A percentile compares a stretch with the other conserved stretches of the same genome.
phyloP scores from a whole-genome alignment of 2,329 filamentous ascomycete species.

The Pseudogymnoascus sp. region DNA sequence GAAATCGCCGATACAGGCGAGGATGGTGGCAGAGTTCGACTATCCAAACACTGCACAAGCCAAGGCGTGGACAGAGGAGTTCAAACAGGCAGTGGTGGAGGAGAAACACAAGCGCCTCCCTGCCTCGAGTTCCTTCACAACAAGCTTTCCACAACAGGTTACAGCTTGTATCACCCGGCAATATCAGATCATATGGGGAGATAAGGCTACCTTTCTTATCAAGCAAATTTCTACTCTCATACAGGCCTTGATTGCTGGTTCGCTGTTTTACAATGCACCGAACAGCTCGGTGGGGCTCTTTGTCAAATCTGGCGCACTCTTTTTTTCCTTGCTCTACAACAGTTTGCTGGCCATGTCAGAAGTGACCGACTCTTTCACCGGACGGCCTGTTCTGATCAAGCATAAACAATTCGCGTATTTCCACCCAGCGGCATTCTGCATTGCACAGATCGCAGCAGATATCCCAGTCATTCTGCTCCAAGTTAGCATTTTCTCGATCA shows the following conservation, averaged over 20 bases:
- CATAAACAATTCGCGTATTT: constrained; percentile 51
- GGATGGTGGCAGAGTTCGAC: constrained; percentile 48
- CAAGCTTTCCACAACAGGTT: constrained; percentile 37
- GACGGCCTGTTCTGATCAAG: constrained; percentile 52
- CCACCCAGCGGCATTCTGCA: constrained; percentile 51
- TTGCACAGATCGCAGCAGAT: constrained; percentile 48
- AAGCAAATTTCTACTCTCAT: constrained; percentile 51
- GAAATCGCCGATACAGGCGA: constrained; percentile 40
- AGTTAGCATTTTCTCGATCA: constrained; percentile 43
- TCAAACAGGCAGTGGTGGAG: constrained; percentile 25
- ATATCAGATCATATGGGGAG: constrained; percentile 58
- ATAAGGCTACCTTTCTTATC: constrained; percentile 55
- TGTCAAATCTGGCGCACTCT: constrained; percentile 55
- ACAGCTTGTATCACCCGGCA: constrained; percentile 49
- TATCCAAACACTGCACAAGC: constrained; percentile 46
- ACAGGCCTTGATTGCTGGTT: constrained; percentile 56
- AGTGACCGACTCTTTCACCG: constrained; percentile 54
- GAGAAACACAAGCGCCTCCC: constrained; percentile 24
- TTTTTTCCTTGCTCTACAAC: constrained; percentile 58
- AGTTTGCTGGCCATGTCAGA: constrained; percentile 57
- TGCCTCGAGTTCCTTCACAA: too few relatives aligned
- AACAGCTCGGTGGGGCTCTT: constrained; percentile 53
- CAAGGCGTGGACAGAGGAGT: constrained; percentile 13
- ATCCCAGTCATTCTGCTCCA: constrained; percentile 52
- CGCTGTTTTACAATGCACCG: constrained; percentile 59